Conservation (phyloP, 257 asterid genomes). For the Osmanthus fragrans region DNA sequence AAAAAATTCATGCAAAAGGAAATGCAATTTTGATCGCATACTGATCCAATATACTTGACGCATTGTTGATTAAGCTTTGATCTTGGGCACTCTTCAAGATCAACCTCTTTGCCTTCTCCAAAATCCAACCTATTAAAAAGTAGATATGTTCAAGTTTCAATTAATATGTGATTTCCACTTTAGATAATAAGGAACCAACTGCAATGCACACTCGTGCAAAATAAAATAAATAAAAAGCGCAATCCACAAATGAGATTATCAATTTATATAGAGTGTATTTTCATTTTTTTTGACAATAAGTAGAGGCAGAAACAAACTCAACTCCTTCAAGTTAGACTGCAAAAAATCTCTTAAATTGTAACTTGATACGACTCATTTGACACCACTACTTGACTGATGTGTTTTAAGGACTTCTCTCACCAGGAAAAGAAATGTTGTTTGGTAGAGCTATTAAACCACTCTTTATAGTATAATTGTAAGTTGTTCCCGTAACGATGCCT, state of each 20-base stretch:
- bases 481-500: constrained; percentile 94
- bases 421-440: constrained; percentile 92
- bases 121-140: constrained; percentile 73
- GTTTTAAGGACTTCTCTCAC: constrained; percentile 37
- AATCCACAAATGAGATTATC: too few relatives aligned
- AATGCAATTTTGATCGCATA: constrained; percentile 40
- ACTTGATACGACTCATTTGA: too few relatives aligned
- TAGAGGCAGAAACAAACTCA: background rate
- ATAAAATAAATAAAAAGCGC: too few relatives aligned
- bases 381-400: too few relatives aligned
- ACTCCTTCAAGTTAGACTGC: background rate
- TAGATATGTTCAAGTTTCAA: constrained; percentile 16
- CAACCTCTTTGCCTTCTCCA: constrained; percentile 90
- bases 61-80: constrained; percentile 78
- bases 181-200: constrained; percentile 1
- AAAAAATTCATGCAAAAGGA: background rate
- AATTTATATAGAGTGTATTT: too few relatives aligned
- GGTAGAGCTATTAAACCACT: constrained; percentile 73
- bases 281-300: too few relatives aligned
- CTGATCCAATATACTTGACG: constrained; percentile 92
- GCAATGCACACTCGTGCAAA: too few relatives aligned
- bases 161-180: constrained; percentile 9
- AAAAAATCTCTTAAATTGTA: background rate
- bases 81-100: constrained; percentile 77
- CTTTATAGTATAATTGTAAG: constrained; percentile 69